Conservation (phyloP, 2,329 filamentous ascomycete genomes). For the Metarhizium brunneum region DNA sequence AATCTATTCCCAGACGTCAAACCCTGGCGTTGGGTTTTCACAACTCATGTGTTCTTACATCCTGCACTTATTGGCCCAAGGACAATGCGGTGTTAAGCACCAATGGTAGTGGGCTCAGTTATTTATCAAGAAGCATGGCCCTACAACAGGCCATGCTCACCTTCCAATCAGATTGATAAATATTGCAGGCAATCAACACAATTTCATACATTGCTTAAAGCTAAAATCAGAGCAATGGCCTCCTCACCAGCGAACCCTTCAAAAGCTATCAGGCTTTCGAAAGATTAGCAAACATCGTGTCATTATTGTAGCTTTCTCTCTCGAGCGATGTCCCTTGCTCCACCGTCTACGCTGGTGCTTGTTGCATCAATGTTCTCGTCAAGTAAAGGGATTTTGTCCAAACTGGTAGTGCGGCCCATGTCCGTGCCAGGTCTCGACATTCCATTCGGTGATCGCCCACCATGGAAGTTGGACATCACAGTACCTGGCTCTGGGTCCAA, state of each 20-base stretch:
- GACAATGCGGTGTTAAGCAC: no score
- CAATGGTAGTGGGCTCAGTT: no score
- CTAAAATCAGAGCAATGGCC: neutral
- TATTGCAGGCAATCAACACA: no score
- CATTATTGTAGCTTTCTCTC: conserved; percentile 32
- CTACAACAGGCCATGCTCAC: no score
- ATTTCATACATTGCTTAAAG: neutral
- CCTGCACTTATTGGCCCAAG: no score
- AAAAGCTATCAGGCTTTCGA: neutral
- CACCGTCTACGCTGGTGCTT: conserved; percentile 34
- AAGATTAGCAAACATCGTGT: neutral
- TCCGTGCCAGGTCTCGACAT: conserved; percentile 10
- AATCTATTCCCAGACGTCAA: neutral
- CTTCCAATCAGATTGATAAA: no score
- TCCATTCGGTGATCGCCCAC: conserved; percentile 5
- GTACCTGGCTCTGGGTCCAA: conserved; percentile 6
- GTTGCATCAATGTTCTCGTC: conserved; percentile 29
- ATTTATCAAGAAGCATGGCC: no score
- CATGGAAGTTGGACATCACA: neutral
- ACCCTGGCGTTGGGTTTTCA: no score
- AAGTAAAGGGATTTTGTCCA: conserved; percentile 51
- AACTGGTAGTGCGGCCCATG: conserved; percentile 16
- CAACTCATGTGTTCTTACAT: no score
- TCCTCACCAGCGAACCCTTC: neutral
- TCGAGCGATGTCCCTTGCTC: conserved; percentile 35